A percentile compares a stretch with the other conserved stretches of the same genome.
phyloP scores from a whole-genome alignment of 2,329 filamentous ascomycete species.

The Bipolaris zeicola region DNA sequence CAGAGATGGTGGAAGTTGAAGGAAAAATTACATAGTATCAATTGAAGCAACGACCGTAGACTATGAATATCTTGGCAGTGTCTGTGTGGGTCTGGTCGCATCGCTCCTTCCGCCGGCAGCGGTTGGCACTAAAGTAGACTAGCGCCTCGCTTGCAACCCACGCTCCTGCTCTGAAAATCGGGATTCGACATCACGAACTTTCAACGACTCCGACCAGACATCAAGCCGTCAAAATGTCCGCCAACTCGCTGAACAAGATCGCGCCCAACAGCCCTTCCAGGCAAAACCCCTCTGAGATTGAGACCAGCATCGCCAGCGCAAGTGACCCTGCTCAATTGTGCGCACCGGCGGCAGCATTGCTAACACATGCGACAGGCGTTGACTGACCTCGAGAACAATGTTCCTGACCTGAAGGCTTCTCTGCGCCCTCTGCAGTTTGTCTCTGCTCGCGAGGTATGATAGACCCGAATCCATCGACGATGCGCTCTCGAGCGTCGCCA shows the following conservation, averaged over 20 bases:
- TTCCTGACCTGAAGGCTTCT: constrained; percentile 93
- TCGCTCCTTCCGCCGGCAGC: not conserved
- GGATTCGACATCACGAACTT: constrained; percentile 18
- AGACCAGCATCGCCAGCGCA: constrained; percentile 92
- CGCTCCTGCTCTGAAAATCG: constrained; percentile 4
- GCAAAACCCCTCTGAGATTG: constrained; percentile 95
- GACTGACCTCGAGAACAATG: constrained; percentile 99
- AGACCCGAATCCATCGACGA: constrained; percentile 29
- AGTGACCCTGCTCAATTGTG: constrained; percentile 48
- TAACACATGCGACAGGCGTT: constrained; percentile 61
- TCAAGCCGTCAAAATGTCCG: constrained; percentile 62
- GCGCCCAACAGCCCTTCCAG: constrained; percentile 95
- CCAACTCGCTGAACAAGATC: constrained; percentile 88
- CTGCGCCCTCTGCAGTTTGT: constrained; percentile 98
- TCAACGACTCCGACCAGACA: constrained; percentile 35
- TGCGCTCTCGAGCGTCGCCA: constrained; percentile 38
- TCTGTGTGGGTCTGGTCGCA: not conserved
- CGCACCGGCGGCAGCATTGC: constrained; percentile 12
- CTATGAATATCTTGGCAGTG: not conserved
- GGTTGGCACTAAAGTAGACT: constrained; percentile 10
- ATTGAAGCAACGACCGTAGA: not conserved
- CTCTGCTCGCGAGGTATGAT: constrained; percentile 98
- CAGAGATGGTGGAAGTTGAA: not conserved
- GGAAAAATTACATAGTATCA: not conserved
- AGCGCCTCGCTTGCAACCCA: constrained; percentile 13